Evolutionary conservation across 2,329 filamentous ascomycete species (phyloP).

Genomic region (Ophiostoma australiae): DNA sequence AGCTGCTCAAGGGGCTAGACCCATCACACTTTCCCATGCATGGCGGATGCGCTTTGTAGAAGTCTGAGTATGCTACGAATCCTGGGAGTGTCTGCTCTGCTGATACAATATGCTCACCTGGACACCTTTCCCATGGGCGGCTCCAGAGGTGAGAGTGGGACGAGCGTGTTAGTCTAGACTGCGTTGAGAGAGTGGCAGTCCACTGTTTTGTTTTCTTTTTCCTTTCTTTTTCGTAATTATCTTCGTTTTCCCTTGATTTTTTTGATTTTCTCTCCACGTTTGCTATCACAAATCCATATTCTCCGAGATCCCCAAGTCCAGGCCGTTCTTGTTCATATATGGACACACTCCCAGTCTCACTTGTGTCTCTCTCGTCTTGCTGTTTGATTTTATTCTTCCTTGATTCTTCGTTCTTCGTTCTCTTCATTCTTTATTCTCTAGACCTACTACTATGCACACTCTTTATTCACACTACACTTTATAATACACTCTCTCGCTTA

Average conservation of each 20-base stretch:
- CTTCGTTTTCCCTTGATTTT: background rate
- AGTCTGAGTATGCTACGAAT: background rate
- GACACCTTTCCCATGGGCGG: conserved; percentile 1
- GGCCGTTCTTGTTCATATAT: background rate
- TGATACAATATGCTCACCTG: background rate
- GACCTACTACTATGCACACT: background rate
- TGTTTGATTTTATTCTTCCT: background rate
- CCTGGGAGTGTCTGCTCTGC: background rate
- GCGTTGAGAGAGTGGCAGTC: background rate
- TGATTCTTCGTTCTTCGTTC: background rate
- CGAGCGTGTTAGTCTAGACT: background rate
- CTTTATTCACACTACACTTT: background rate
- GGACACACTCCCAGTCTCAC: background rate
- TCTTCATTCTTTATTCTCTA: background rate
- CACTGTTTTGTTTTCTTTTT: background rate
- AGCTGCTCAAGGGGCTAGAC: background rate
- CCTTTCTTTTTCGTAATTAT: background rate
- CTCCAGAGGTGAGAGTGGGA: conserved; percentile 1
- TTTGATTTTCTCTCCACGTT: background rate
- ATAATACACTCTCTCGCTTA: background rate
- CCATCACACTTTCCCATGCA: background rate
- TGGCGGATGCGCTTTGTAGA: background rate
- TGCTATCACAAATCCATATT: no score
- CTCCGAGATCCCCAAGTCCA: no score
- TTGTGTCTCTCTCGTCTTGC: background rate